Percentiles rank a stretch among this genome's conserved stretches.
These are phyloP conservation scores for Metschnikowia lochheadii DNA, from an alignment of 805 yeast genomes.

Conservation along the genomic window DNA sequence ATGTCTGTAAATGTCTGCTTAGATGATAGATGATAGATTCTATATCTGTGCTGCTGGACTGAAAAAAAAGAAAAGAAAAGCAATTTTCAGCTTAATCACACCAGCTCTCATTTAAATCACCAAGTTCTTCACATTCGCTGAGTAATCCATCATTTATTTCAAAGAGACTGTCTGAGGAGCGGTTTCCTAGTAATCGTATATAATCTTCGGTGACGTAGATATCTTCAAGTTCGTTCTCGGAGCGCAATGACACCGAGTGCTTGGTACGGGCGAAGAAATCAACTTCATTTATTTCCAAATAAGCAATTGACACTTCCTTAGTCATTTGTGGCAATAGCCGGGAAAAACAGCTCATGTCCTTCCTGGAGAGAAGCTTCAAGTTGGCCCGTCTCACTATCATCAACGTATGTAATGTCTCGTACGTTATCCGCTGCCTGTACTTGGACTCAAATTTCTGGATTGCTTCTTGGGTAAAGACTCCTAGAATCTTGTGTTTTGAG, in stretches of 20 bases:
- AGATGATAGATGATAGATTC: neutral
- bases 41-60: neutral
- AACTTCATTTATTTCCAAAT: conserved; percentile 29
- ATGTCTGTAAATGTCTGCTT: neutral
- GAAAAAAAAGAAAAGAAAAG: neutral
- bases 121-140: neutral
- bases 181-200: neutral
- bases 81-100: neutral
- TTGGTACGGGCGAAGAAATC: conserved; percentile 33
- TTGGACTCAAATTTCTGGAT: conserved; percentile 28
- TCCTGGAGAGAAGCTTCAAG: conserved; percentile 20
- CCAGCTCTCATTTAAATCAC: neutral
- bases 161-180: neutral
- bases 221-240: conserved; percentile 21
- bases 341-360: neutral
- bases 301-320: conserved; percentile 16
- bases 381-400: conserved; percentile 27
- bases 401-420: conserved; percentile 23
- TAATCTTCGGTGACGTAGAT: conserved; percentile 18
- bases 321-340: neutral
- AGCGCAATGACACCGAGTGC: conserved; percentile 14
- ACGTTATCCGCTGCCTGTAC: conserved; percentile 33
- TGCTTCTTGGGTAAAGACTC: conserved; percentile 25
- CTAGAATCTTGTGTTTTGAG: conserved; percentile 27
- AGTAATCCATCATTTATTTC: neutral